A percentile compares a stretch with the other conserved stretches of the same genome.
Conservation (phyloP, 2,329 filamentous ascomycete species). For the Ampelomyces quisqualis region DNA sequence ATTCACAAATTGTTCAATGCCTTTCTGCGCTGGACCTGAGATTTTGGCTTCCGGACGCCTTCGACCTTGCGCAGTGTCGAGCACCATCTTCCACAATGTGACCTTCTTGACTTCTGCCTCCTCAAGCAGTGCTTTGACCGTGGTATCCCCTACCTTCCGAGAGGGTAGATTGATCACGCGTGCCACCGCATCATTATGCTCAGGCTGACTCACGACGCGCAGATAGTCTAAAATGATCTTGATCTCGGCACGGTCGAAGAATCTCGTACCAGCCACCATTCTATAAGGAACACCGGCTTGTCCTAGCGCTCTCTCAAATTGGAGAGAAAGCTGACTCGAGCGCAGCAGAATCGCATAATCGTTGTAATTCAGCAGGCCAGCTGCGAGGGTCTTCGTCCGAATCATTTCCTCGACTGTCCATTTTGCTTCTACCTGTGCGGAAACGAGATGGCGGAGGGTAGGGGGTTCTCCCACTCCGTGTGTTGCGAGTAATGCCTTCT, state of each 20-base stretch:
- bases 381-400: constrained; percentile 68
- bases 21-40: constrained; percentile 56
- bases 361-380: constrained; percentile 68
- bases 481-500: constrained; percentile 76
- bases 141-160: constrained; percentile 76
- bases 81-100: constrained; percentile 75
- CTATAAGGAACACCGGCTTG: constrained; percentile 81
- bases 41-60: constrained; percentile 56
- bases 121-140: constrained; percentile 70
- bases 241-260: constrained; percentile 89
- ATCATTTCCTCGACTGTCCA: constrained; percentile 89
- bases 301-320: constrained; percentile 81
- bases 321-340: constrained; percentile 76
- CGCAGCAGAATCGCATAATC: constrained; percentile 88
- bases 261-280: constrained; percentile 88
- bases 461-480: constrained; percentile 78
- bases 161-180: constrained; percentile 83
- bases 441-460: constrained; percentile 73
- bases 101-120: constrained; percentile 71
- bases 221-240: constrained; percentile 87
- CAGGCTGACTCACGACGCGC: constrained; percentile 77
- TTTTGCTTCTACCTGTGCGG: constrained; percentile 70
- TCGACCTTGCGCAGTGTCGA: constrained; percentile 58
- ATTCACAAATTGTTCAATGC: constrained; percentile 60
- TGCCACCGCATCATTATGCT: constrained; percentile 82